Conservation (phyloP, 345 rosid genomes). For the Eucalyptus polyanthemos region DNA sequence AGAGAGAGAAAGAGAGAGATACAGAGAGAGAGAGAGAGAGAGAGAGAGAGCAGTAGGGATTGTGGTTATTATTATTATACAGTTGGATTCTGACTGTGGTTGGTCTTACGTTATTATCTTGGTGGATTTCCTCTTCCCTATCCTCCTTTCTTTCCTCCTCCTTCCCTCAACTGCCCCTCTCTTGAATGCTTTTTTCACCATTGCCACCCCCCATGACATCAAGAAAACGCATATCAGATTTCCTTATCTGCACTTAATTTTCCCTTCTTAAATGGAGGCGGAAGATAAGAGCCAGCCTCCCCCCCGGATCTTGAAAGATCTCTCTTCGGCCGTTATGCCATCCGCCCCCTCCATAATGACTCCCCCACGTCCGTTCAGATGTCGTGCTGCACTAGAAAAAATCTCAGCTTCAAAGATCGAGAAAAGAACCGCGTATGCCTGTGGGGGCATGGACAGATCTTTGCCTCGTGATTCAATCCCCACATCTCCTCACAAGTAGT, state of each 20-base stretch:
- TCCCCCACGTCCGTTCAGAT: not conserved
- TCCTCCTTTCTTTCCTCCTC: not conserved
- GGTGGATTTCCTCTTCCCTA: not conserved
- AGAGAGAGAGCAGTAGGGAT: not conserved
- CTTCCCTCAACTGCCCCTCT: not conserved
- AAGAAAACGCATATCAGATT: not conserved
- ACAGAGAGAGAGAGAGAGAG: not conserved
- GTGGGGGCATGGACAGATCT: not conserved
- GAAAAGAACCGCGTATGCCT: not conserved
- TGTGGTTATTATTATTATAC: not conserved
- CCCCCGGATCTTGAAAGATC: not conserved
- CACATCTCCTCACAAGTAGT: not conserved
- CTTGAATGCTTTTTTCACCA: not conserved
- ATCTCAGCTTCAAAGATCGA: not conserved
- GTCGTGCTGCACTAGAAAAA: not conserved
- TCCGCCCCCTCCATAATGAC: too few relatives aligned
- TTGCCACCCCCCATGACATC: not conserved
- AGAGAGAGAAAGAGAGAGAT: not conserved
- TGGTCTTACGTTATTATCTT: constrained; percentile 28
- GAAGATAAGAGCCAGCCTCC: not conserved
- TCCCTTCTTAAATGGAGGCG: not conserved
- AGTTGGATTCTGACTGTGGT: constrained; percentile 7
- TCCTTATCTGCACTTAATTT: not conserved
- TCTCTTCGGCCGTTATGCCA: not conserved
- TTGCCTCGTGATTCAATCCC: not conserved